Base-by-base conservation (phyloP, 2,329 filamentous ascomycete species). In the Colletotrichum lini region DNA sequence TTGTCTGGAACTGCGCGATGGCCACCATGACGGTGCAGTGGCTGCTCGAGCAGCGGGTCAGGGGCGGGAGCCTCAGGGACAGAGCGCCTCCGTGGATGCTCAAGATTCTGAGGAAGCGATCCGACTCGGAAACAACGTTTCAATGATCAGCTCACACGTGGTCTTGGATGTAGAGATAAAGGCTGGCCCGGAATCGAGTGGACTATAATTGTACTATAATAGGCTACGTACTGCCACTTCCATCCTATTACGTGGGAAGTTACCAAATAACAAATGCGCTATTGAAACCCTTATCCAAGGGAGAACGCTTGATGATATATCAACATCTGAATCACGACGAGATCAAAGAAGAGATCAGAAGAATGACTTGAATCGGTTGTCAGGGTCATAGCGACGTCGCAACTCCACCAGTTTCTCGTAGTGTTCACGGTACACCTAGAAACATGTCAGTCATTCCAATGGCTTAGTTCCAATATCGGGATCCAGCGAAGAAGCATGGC, bases 1-100 rank as follows among this genome's bases (percentile, higher is more conserved):
- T 71, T 35, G 30, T 71, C 4, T 71, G 68, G 68, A 71, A 71
- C 47, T 68, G 68, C 30, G 68, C 68, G 8, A 71, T 68, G 68
- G 68, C 68, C 2, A 71, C 68, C 8, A 71, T 71, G 68, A 68
- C 65, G 15, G 68, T 71, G 5, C 68, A 71, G 44, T 71, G 68
- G 68, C 65, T 71, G 18, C 65, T 71, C 2, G 58, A 44, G 9
- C 68, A 61, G n/a, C 56, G 68, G 23, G 30, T 68, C 18, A 56
- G n/a, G 16, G 68, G 68, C 1, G 68, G 58, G 9, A 53, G 18
- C 18, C 6, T 71, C 16, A 26, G 57, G 23, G 68, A 68, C 2
- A 68, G 58, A 13, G 68, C 68, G 1, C 68, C 68, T 8, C 68
- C 68, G 3, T 71, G 68, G 68, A 68, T 71, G 68, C 45, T 71